phyloP scores from a whole-genome alignment of 805 yeast species.

The Candida sanyiensis region DNA sequence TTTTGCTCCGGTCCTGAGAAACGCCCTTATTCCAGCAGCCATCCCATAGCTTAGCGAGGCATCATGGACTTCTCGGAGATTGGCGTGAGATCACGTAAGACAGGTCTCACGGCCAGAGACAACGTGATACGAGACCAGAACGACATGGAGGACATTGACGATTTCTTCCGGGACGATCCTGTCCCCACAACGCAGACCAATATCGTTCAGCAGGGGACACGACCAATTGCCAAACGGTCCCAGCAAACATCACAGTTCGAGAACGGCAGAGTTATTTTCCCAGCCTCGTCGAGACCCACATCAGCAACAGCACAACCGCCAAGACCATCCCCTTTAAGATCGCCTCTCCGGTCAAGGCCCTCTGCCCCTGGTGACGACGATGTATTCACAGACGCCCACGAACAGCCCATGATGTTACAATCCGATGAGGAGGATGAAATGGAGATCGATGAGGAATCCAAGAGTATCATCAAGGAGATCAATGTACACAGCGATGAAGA shows the following conservation, averaged over 20 bases:
- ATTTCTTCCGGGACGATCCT: constrained; percentile 54
- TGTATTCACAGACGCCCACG: constrained; percentile 19
- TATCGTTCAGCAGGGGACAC: no score
- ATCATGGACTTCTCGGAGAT: constrained; percentile 38
- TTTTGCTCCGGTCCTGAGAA: no score
- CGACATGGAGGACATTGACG: constrained; percentile 65
- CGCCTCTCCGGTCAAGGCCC: constrained; percentile 17
- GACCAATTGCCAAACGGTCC: no score
- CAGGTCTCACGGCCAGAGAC: constrained; percentile 48
- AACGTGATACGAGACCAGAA: constrained; percentile 48
- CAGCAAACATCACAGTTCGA: constrained; percentile 3
- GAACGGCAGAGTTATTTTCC: constrained; percentile 14
- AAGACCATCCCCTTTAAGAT: constrained; percentile 12
- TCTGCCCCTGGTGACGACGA: constrained; percentile 20
- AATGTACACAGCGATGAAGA: constrained; percentile 14
- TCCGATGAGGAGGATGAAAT: constrained; percentile 22
- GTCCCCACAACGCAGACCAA: constrained; percentile 15
- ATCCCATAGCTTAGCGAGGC: no score
- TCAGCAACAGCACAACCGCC: constrained; percentile 13
- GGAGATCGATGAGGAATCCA: constrained; percentile 28
- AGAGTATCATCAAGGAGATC: constrained; percentile 15
- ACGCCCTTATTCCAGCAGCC: background rate
- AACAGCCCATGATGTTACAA: constrained; percentile 13
- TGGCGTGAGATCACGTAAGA: constrained; percentile 62
- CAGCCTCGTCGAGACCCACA: constrained; percentile 5